Base-by-base conservation (phyloP, 2,329 filamentous ascomycete genomes). In the Beauveria bassiana region DNA sequence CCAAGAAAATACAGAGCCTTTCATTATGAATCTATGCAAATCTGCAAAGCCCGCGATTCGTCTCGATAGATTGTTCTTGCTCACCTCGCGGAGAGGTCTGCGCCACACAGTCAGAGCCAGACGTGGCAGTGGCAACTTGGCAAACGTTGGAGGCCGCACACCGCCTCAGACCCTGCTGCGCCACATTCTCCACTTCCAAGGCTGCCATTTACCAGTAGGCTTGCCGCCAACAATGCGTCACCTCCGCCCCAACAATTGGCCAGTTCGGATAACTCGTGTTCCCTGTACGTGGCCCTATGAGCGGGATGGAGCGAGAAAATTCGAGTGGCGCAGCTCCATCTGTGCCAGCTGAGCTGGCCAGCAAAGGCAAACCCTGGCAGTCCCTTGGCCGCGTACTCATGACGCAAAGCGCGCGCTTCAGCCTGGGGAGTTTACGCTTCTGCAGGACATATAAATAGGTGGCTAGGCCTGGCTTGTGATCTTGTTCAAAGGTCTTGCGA, bases 261-360 rank as follows among this genome's bases (percentile, higher is more conserved):
- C 38, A 45, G 34, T 18, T 52, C 57, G 57, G 43, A 45, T 24
- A 46, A 46, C 10, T 42, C 49, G 49, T 20, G 49, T 43, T 22
- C 47, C 49, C 26, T 60, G 34, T 38, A 38, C 57, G 49, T 28
- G 57, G 47, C 57, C 57, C 49, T 53, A 18, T 34, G 57, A 43
- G 26, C 47, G 57, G 46, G 40, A 60, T 52, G 57, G 34, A 50
- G 49, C 57, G 49, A 46, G 57, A 59, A 52, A 24, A 45, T 52
- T 45, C 57, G 18, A 45, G 47, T 59, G 57, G 57, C 49, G 57
- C 57, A 59, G 57, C 34, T 20, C 26, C 6, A 8, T 38, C 7
- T 46, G 18, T 50, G 7, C 26, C 57, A 60, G 57, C 57, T 60
- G 49, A 60, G 49, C 24, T 59, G 38, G 56, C 26, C 40, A 52